Base-by-base conservation (phyloP, 306 rosid genomes). In the Malus orientalis region DNA sequence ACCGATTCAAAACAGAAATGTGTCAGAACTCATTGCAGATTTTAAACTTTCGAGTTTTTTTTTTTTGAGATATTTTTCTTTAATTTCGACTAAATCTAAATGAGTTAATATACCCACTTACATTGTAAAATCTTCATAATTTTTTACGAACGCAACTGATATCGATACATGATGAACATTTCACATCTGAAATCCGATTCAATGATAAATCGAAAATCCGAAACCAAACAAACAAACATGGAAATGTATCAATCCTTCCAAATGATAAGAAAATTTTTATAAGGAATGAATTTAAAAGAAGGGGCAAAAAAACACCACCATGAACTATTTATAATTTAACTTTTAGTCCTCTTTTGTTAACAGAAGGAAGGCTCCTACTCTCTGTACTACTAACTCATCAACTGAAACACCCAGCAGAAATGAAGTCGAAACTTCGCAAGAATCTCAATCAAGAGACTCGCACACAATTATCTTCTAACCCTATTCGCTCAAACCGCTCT, bases 301-400 rank as follows among this genome's bases (percentile, higher is more conserved):
- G 81, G 84, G 82, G 76, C 78, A 61, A 77, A 40, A 85, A 40
- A 85, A 57, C 84, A 86, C 81, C 83, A 77, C 87, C 75, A 80
- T 80, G 61, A 64, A 75, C 85, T 81, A 75, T 55, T 71, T 78
- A 81, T 84, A 81, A 57, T 81, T 78, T 49, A 70, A 60, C 74
- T 71, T 70, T 53, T 30, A 33, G 78, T 71, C 61, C 65, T 74
- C 75, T 81, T 38, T 74, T 60, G 70, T 79, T 73, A 32, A 71
- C 38, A 33, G 38, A 33, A 33, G 38, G 38, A 33, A 33, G 38
- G 80, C 80, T 82, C 78, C 84, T 79, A 79, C 71, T 82, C 73
- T 70, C 85, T 82, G 88, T 85, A 82, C 86, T 82, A 33, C 80
- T 79, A 78, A 66, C 59, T 59, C 76, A 74, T 69, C 71, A 33